These are phyloP conservation scores for Sabuloglossum arenarium DNA, from an alignment of 495 filamentous ascomycete genomes.

Conservation along the genomic window DNA sequence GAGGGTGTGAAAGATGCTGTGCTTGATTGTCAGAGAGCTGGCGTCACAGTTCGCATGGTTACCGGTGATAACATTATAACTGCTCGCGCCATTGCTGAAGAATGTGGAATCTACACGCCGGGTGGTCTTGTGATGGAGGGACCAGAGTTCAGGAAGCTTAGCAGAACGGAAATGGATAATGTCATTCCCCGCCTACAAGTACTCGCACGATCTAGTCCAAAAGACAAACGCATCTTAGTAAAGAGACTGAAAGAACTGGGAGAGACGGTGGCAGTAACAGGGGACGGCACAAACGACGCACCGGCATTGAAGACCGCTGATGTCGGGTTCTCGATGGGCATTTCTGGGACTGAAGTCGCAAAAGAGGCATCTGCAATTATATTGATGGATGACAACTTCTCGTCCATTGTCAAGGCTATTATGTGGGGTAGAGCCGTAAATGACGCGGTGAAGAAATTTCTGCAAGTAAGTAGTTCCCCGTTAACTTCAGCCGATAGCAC, in stretches of 20 bases:
- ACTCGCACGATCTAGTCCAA: constrained; percentile 64
- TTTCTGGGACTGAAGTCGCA: constrained; percentile 76
- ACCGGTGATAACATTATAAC: constrained; percentile 76
- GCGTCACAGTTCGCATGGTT: constrained; percentile 77
- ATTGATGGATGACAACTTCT: constrained; percentile 83
- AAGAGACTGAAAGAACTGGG: constrained; percentile 61
- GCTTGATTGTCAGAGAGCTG: constrained; percentile 49
- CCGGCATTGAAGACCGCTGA: constrained; percentile 73
- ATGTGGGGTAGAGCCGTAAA: constrained; percentile 80
- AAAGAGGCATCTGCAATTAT: constrained; percentile 91
- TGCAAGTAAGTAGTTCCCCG: constrained; percentile 43
- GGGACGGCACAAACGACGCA: constrained; percentile 84
- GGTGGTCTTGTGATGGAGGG: constrained; percentile 72
- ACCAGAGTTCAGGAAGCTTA: constrained; percentile 55
- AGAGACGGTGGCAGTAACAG: constrained; percentile 84
- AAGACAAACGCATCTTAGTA: constrained; percentile 69
- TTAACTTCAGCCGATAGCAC: background rate
- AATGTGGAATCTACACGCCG: constrained; percentile 61
- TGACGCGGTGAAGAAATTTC: constrained; percentile 78
- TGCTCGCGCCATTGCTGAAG: constrained; percentile 64
- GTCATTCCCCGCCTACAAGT: constrained; percentile 61
- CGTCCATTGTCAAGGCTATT: constrained; percentile 74
- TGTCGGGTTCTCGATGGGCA: constrained; percentile 85
- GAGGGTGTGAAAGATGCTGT: constrained; percentile 57
- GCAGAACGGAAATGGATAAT: constrained; percentile 39